Evolutionary conservation across 768 basidiomycete species (phyloP).

Genomic region (Suillus decipiens): DNA sequence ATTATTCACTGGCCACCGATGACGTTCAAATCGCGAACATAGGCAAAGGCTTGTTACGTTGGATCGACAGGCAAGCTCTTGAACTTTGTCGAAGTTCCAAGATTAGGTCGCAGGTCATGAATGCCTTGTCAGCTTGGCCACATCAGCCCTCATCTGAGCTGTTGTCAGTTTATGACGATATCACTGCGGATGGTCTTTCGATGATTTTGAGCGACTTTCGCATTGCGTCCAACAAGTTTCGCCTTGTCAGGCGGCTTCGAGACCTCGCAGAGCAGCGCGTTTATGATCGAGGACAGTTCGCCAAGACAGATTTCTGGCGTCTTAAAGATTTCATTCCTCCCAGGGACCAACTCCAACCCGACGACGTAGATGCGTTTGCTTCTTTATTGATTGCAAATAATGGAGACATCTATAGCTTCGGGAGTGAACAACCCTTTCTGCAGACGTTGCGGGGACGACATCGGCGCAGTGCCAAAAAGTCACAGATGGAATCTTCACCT

Average conservation of each 20-base stretch:
- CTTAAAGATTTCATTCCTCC: constrained; percentile 77
- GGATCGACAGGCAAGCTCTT: constrained; percentile 62
- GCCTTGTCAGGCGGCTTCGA: constrained; percentile 65
- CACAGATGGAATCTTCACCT: constrained; percentile 31
- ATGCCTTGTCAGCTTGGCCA: constrained; percentile 78
- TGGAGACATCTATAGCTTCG: constrained; percentile 65
- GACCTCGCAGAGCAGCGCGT: constrained; percentile 43
- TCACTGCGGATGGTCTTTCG: constrained; percentile 50
- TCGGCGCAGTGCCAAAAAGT: constrained; percentile 11
- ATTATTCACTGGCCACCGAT: constrained; percentile 42
- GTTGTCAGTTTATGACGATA: constrained; percentile 43
- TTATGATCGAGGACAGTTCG: constrained; percentile 49
- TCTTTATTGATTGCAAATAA: constrained; percentile 57
- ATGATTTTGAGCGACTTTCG: constrained; percentile 56
- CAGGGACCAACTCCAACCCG: constrained; percentile 52
- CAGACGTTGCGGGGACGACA: constrained; percentile 45
- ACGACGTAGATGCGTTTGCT: constrained; percentile 74
- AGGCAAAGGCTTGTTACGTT: constrained; percentile 53
- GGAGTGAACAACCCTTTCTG: constrained; percentile 47
- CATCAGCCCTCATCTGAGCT: constrained; percentile 55
- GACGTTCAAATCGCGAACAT: constrained; percentile 33
- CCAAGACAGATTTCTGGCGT: constrained; percentile 75
- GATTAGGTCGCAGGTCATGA: constrained; percentile 45
- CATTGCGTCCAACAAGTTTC: constrained; percentile 77
- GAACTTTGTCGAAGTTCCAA: constrained; percentile 40